Evolutionary conservation across 306 rosid genomes (phyloP), one percentile per base, ranked within the genome.

Genomic region (Sechiopsis laciniata): DNA sequence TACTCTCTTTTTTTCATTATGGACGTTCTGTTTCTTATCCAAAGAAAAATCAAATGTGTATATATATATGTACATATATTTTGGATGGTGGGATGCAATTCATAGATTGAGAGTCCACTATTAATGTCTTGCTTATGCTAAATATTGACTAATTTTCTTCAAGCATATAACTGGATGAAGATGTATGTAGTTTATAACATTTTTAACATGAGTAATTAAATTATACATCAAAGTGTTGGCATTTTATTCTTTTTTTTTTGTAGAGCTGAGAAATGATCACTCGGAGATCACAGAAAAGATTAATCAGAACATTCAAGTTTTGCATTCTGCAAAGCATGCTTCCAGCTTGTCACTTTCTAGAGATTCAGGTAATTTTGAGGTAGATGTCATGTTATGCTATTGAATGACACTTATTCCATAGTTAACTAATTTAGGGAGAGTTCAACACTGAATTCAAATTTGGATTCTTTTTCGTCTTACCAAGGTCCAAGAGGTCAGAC

Each of bases 321-420:
- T 94, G 78, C 98, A 90, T 26, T 32, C 89, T 0, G 86, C 85
- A 59, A 86, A 88, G 79, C 87, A 82, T 67, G 82, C 84, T 80
- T 75, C 80, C 46, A 75, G 65, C 56, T 73, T 84, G 53, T 68
- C 88, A 15, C 75, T 80, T 10, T 40, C 69, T 67, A 75, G 69
- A 68, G 80, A 55, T 68, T 74, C 89, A 79, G 98, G 98, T 92
- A 56, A 59, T 10, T 0, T 21, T 10, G 35, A 59, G 19, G 19
- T 8, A 7, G 59, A 69, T 48, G 0, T 69, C 15, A 46, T 37
- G 20, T 48, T 48, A 10, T 68, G n/a, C n/a, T n/a, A n/a, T n/a
- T n/a, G n/a, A n/a, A n/a, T n/a, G n/a, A n/a, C n/a, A n/a, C n/a
- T n/a, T n/a, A 7, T 68, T 22, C 40, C 37, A 22, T 68, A 6